Evolutionary conservation across 306 rosid species (phyloP), one percentile per base, ranked within the genome.

Genomic region (Trifolium subterraneum): DNA sequence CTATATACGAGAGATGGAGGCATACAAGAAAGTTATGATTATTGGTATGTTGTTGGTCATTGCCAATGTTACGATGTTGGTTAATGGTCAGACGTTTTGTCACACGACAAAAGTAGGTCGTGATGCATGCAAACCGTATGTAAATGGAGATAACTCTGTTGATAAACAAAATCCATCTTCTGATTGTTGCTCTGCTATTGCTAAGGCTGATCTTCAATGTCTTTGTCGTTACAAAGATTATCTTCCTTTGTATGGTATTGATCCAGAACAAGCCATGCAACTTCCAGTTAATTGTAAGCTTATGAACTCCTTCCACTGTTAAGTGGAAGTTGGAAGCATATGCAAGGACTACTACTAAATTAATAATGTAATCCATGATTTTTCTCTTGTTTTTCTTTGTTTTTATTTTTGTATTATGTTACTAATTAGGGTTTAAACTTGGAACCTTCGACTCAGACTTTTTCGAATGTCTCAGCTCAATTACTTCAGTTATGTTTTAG

Each of bases 241-340:
- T 25, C 72, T 90, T 68, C 2, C 39, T 19, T 2, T 74, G 54
- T 83, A 83, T 58, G 80, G 79, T 6, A 65, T 90, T 48, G 79
- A 90, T 71, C 73, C 89, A 11, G 11, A 63, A 2, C 72, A 84
- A 48, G 93, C 90, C 80, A 75, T 85, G 90, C 58, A 59, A 16
- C 96, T 90, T 60, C 96, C 96, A 1, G 79, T 71, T 38, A 74
- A 66, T 72, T 90, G 96, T 84, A 72, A 80, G 47, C 19, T 79
- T 42, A 47, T 36, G 33, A 51, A 69, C 25, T 42, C 79, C 4
- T 74, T 84, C 80, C 84, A 54, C 39, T 90, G 92, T 75, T 69
- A 79, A 79, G 69, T 44, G n/a, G 9, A 12, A 56, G 10, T 36
- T 6, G 35, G 15, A 56, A 23, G 36, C 16, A 23, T 56, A 60